Evolutionary conservation across 2,329 filamentous ascomycete genomes (phyloP).

Genomic region (Aureobasidium sp.): DNA sequence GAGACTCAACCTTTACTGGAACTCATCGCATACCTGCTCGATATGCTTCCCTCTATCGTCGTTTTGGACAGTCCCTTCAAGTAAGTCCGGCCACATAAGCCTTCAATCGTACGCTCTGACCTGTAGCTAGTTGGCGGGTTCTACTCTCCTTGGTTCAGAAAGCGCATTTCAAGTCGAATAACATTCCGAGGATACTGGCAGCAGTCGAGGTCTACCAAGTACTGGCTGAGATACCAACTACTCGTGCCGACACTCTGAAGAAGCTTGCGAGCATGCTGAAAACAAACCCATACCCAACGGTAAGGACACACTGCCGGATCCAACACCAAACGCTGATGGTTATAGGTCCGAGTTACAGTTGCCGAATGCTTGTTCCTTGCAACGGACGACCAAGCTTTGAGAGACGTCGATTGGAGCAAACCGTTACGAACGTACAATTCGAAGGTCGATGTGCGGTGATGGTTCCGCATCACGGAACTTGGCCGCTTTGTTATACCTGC

Average conservation of each 20-base stretch:
- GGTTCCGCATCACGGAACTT: background rate
- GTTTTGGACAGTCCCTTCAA: constrained; percentile 42
- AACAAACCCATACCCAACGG: constrained; percentile 69
- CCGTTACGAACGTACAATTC: constrained; percentile 10
- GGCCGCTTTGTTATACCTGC: background rate
- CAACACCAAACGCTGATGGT: background rate
- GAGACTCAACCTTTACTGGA: constrained; percentile 45
- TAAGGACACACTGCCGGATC: constrained; percentile 27
- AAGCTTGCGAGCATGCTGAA: constrained; percentile 64
- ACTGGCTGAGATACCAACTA: constrained; percentile 46
- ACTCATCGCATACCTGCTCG: constrained; percentile 60
- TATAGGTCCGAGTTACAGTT: constrained; percentile 42
- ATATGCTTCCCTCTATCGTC: constrained; percentile 23
- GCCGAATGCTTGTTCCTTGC: constrained; percentile 34
- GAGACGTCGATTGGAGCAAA: constrained; percentile 19
- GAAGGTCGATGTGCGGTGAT: background rate
- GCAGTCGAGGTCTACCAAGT: constrained; percentile 72
- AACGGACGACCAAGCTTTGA: constrained; percentile 25
- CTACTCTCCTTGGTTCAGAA: constrained; percentile 67
- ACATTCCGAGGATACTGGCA: constrained; percentile 71
- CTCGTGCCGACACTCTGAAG: constrained; percentile 49
- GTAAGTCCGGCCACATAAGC: constrained; percentile 26
- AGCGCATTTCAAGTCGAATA: constrained; percentile 72
- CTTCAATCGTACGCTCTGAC: constrained; percentile 1
- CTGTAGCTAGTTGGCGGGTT: constrained; percentile 39